These are phyloP conservation scores for Leccinellum rugosiceps DNA, from an alignment of 768 basidiomycete species.

Conservation along the genomic window DNA sequence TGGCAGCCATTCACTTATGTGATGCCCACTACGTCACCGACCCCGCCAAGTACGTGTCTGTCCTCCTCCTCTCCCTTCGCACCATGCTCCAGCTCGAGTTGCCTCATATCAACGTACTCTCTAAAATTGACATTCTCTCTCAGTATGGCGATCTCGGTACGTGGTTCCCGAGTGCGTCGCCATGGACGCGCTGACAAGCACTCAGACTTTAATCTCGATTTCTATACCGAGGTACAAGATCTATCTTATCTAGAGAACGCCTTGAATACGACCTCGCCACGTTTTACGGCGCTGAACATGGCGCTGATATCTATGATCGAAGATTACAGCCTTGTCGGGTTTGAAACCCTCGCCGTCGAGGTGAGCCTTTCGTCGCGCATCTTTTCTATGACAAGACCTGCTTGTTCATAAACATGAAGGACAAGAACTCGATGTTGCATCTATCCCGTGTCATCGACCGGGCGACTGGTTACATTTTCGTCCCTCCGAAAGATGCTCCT, in stretches of 20 bases:
- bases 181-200: neutral
- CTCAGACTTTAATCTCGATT: constrained; percentile 93
- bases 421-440: constrained; percentile 93
- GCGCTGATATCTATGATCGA: constrained; percentile 91
- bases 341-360: constrained; percentile 96
- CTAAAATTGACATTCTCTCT: constrained; percentile 88
- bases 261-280: constrained; percentile 61
- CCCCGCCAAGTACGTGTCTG: constrained; percentile 90
- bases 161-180: constrained; percentile 17
- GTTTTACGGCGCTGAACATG: constrained; percentile 79
- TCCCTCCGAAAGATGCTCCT: constrained; percentile 48
- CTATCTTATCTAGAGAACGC: constrained; percentile 81
- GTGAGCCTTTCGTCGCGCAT: constrained; percentile 37
- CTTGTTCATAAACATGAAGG: constrained; percentile 42
- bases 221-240: constrained; percentile 98
- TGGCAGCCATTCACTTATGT: constrained; percentile 92
- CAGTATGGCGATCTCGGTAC: constrained; percentile 90
- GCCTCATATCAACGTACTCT: constrained; percentile 97
- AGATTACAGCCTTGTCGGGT: constrained; percentile 89
- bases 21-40: constrained; percentile 98
- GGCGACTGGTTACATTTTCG: constrained; percentile 88
- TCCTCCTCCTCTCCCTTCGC: constrained; percentile 85
- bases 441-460: constrained; percentile 83
- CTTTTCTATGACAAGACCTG: neutral
- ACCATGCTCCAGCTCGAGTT: constrained; percentile 98